phyloP scores from a whole-genome alignment of 1,284 basidiomycete species.

The Rhodotorula sp. region DNA sequence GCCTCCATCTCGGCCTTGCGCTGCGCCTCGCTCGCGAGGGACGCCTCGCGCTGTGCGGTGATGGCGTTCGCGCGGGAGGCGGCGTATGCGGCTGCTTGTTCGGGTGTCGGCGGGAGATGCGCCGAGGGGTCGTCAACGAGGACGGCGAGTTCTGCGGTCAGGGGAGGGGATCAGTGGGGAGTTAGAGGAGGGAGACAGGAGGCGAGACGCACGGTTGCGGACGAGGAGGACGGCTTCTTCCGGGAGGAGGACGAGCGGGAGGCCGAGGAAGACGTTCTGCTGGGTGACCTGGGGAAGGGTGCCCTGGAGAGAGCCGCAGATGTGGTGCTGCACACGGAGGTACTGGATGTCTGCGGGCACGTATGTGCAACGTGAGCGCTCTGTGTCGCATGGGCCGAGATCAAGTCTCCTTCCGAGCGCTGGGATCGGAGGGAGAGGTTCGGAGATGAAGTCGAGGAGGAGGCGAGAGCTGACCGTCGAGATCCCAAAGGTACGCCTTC shows the following conservation, averaged over 20 bases:
- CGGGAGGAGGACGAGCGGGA: conserved; percentile 81
- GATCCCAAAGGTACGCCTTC: conserved; percentile 73
- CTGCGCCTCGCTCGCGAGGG: conserved; percentile 53
- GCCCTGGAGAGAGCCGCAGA: conserved; percentile 83
- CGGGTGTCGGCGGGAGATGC: conserved; percentile 61
- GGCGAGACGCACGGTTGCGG: conserved; percentile 63
- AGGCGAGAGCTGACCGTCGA: conserved; percentile 60
- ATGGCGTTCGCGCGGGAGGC: conserved; percentile 55
- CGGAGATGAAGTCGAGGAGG: conserved; percentile 9
- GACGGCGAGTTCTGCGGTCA: conserved; percentile 66
- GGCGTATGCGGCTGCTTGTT: conserved; percentile 42
- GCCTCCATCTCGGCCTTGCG: conserved; percentile 52
- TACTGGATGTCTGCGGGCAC: conserved; percentile 66
- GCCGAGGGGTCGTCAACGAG: conserved; percentile 72
- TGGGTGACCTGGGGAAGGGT: conserved; percentile 93
- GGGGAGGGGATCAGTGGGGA: neutral
- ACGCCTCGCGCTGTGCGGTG: conserved; percentile 58
- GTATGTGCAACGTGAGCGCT: neutral
- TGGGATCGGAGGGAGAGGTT: conserved; percentile 40
- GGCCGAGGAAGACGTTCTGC: conserved; percentile 93
- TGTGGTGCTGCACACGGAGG: conserved; percentile 73
- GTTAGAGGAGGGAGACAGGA: neutral
- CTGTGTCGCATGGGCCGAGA: neutral
- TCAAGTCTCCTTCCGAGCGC: conserved; percentile 10
- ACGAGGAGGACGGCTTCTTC: conserved; percentile 91